Conservation (phyloP, 2,329 filamentous ascomycete species). For the Davidsoniella australis region DNA sequence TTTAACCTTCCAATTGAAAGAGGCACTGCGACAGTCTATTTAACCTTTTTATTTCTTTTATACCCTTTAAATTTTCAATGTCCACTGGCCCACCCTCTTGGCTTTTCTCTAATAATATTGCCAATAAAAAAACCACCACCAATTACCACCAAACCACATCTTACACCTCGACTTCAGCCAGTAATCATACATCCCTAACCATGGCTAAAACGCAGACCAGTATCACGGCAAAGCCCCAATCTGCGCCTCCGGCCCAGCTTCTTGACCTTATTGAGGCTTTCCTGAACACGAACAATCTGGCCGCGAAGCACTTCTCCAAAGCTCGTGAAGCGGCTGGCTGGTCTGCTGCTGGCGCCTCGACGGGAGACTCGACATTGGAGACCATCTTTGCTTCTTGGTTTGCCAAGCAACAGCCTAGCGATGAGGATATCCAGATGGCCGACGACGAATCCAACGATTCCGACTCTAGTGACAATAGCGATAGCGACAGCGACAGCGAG, state of each 20-base stretch:
- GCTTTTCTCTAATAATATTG: slow-evolving; percentile 27
- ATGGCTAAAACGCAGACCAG: slow-evolving; percentile 23
- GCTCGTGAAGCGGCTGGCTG: slow-evolving; percentile 40
- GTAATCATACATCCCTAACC: slow-evolving; percentile 1
- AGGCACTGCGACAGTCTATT: too few species aligned
- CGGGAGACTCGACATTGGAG: slow-evolving; percentile 24
- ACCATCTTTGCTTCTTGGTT: slow-evolving; percentile 36
- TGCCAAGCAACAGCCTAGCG: slow-evolving; percentile 14
- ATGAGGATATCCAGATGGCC: slow-evolving; percentile 14
- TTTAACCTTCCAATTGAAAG: too few species aligned
- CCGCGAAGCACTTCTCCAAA: slow-evolving; percentile 44
- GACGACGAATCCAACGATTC: slow-evolving; percentile 10
- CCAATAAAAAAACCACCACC: slow-evolving; percentile 15
- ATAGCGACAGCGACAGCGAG: slow-evolving; percentile 12
- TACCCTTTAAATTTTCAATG: slow-evolving; percentile 1
- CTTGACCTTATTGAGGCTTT: slow-evolving; percentile 51
- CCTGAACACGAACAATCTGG: slow-evolving; percentile 49
- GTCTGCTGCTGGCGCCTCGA: slow-evolving; percentile 19
- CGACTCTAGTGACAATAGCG: slow-evolving; percentile 12
- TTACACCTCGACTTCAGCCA: slow-evolving; percentile 7
- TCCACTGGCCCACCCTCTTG: slow-evolving; percentile 21
- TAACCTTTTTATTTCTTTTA: not conserved
- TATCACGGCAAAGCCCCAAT: slow-evolving; percentile 14
- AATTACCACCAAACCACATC: too few species aligned
- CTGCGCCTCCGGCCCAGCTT: slow-evolving; percentile 38